Percentiles rank a stretch among this genome's conserved stretches.
Evolutionary conservation across 805 yeast genomes (phyloP).

Genomic region (Saccharomycopsis sp.): DNA sequence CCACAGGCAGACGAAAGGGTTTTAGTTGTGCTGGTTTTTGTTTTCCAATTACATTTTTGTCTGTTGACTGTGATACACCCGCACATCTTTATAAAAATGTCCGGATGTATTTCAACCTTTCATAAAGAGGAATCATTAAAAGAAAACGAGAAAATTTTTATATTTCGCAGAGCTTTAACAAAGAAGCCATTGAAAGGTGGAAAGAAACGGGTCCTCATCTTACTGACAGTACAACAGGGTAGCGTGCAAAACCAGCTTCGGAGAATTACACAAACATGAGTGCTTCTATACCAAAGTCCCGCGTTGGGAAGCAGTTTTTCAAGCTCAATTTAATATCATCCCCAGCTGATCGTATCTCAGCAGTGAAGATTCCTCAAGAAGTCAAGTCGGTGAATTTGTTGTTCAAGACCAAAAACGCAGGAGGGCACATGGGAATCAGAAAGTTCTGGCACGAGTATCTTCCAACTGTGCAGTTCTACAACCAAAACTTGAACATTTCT

Average conservation of each 20-base stretch:
- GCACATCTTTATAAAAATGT: background rate
- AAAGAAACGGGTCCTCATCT: too few species aligned
- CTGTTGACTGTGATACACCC: background rate
- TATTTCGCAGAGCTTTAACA: background rate
- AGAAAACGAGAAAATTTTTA: background rate
- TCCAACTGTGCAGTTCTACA: slow-evolving; percentile 49
- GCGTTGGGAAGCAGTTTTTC: slow-evolving; percentile 38
- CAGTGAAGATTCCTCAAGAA: slow-evolving; percentile 30
- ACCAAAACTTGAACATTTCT: slow-evolving; percentile 39
- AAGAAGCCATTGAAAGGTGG: background rate
- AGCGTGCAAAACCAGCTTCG: too few species aligned
- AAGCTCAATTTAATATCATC: slow-evolving; percentile 36
- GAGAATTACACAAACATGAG: slow-evolving; percentile 7
- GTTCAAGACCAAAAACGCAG: slow-evolving; percentile 33
- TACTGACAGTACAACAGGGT: background rate
- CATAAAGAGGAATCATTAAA: background rate
- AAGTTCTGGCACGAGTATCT: slow-evolving; percentile 48
- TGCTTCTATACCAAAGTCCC: slow-evolving; percentile 29
- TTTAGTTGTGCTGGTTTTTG: background rate
- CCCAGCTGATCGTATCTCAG: slow-evolving; percentile 36
- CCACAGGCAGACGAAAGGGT: too few species aligned
- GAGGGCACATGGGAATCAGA: slow-evolving; percentile 45
- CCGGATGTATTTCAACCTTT: background rate
- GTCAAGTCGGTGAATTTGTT: slow-evolving; percentile 36
- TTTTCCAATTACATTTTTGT: background rate